These are phyloP conservation scores for Trichosporon ovoides DNA, from an alignment of 1,284 basidiomycete species.

Conservation along the genomic window DNA sequence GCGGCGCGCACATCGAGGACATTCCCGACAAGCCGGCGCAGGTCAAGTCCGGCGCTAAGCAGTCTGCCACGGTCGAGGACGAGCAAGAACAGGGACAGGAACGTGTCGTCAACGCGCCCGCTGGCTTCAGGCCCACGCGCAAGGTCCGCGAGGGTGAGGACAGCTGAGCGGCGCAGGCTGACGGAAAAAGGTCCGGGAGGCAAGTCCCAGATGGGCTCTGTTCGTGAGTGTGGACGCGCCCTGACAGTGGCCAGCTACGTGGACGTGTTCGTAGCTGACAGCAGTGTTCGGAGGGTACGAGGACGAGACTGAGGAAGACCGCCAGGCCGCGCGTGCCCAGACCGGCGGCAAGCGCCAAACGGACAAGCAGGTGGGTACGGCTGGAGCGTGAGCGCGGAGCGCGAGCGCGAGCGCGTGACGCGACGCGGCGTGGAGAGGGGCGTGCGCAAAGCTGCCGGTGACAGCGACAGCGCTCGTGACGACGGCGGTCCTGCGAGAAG, in stretches of 20 bases:
- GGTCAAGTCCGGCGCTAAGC: too few species aligned
- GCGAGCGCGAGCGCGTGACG: too few species aligned
- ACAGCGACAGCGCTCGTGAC: too few species aligned
- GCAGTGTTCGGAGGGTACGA: slow-evolving; percentile 44
- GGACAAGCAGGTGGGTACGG: slow-evolving; percentile 28
- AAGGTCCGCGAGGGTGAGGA: slow-evolving; percentile 48
- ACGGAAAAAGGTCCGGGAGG: slow-evolving; percentile 43
- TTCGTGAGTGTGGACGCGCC: too few species aligned
- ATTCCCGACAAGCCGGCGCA: slow-evolving; percentile 9
- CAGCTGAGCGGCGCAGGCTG: background rate
- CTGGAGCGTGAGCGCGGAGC: background rate
- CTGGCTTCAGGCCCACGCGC: slow-evolving; percentile 42
- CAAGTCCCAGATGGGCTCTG: slow-evolving; percentile 37
- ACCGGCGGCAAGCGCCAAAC: slow-evolving; percentile 31
- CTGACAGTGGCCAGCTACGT: too few species aligned
- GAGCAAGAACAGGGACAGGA: background rate
- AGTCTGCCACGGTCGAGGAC: background rate
- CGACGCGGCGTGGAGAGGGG: too few species aligned
- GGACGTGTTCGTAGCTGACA: too few species aligned
- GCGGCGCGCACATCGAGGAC: slow-evolving; percentile 40
- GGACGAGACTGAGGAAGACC: slow-evolving; percentile 38
- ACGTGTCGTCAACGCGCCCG: slow-evolving; percentile 35
- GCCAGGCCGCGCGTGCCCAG: slow-evolving; percentile 24
- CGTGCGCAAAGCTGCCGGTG: too few species aligned
- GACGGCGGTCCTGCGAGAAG: too few species aligned